Conservation (phyloP, 371 early-diverging fungal species). For the Lichtheimia ornata region DNA sequence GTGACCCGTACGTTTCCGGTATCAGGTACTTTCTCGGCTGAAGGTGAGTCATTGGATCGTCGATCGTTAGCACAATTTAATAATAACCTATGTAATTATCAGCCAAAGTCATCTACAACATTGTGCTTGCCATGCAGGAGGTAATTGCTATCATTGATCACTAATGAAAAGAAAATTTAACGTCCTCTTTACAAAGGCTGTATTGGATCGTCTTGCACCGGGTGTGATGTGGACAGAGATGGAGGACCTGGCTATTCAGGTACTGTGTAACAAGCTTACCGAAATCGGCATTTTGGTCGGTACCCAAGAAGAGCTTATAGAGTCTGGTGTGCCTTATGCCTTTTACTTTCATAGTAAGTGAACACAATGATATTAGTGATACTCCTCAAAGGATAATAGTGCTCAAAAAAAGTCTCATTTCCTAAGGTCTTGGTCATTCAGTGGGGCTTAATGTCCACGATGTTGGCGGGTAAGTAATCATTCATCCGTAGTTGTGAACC, state of each 20-base stretch:
- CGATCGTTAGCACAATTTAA: too few species aligned
- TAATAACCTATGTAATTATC: neutral
- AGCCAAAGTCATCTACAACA: conserved; percentile 74
- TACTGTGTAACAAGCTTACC: conserved; percentile 69
- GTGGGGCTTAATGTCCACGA: conserved; percentile 87
- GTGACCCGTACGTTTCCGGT: conserved; percentile 90
- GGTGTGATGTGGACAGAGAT: conserved; percentile 90
- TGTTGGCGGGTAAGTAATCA: conserved; percentile 73
- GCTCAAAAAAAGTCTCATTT: neutral
- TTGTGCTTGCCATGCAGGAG: conserved; percentile 84
- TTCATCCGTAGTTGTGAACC: too few species aligned
- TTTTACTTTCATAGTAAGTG: conserved; percentile 86
- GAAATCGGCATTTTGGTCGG: conserved; percentile 72
- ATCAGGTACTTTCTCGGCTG: conserved; percentile 71
- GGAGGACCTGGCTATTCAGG: conserved; percentile 73
- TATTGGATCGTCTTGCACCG: conserved; percentile 62
- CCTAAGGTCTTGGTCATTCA: conserved; percentile 53
- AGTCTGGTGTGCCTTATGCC: conserved; percentile 65
- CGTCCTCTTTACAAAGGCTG: conserved; percentile 23
- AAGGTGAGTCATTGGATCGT: conserved; percentile 30
- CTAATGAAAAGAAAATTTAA: conserved; percentile 1
- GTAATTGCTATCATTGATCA: conserved; percentile 34
- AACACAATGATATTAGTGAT: neutral
- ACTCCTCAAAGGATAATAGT: neutral
- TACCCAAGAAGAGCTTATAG: conserved; percentile 60